These are phyloP conservation scores for Auriscalpium vulgare DNA, from an alignment of 768 basidiomycete genomes.

Conservation along the genomic window DNA sequence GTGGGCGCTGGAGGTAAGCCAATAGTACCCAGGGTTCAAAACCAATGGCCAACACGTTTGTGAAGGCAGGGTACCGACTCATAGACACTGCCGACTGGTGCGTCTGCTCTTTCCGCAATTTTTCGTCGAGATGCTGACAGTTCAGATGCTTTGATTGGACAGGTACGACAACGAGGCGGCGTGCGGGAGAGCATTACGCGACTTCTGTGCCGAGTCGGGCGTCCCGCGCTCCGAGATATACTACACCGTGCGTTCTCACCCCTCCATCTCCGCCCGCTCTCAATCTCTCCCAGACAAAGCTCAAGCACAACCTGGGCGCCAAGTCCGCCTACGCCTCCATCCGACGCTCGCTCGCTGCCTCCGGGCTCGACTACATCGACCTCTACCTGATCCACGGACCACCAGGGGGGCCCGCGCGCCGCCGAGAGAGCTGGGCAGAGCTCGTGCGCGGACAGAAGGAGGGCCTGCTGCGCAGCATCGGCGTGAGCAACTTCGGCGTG, in stretches of 20 bases:
- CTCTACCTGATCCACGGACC: constrained; percentile 68
- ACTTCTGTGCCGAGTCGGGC: constrained; percentile 39
- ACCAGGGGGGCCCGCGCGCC: constrained; percentile 46
- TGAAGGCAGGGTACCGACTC: constrained; percentile 55
- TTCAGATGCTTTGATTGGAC: constrained; percentile 38
- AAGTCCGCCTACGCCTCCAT: constrained; percentile 41
- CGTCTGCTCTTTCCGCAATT: neutral
- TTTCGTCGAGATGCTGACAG: constrained; percentile 1
- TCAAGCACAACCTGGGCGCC: constrained; percentile 50
- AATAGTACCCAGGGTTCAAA: too few species aligned
- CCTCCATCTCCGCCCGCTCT: too few species aligned
- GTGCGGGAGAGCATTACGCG: constrained; percentile 51
- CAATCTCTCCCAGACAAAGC: constrained; percentile 35
- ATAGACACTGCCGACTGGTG: constrained; percentile 34
- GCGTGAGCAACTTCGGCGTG: constrained; percentile 56
- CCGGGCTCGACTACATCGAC: constrained; percentile 58
- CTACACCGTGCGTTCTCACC: constrained; percentile 32
- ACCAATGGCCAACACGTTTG: neutral
- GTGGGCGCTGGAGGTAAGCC: constrained; percentile 53
- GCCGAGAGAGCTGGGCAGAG: constrained; percentile 59
- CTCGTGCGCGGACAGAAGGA: constrained; percentile 55
- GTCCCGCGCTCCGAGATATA: constrained; percentile 53
- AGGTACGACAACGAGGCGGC: constrained; percentile 61
- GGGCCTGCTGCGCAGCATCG: constrained; percentile 51
- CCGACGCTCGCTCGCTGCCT: constrained; percentile 41